phyloP scores from a whole-genome alignment of 106 monocot species.

The Platanthera guangdongensis region DNA sequence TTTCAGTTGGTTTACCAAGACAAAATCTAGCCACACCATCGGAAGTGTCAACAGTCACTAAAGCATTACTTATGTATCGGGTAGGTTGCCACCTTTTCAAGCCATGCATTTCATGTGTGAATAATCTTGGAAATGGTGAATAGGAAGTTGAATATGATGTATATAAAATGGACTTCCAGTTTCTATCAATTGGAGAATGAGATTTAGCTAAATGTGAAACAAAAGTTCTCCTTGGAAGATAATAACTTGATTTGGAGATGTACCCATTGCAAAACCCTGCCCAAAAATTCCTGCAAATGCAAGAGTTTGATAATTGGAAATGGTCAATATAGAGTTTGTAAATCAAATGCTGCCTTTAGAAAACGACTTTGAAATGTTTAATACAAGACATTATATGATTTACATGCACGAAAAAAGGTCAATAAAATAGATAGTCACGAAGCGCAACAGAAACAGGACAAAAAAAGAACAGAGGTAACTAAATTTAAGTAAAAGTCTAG shows the following conservation, averaged over 20 bases:
- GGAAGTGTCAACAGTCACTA: slow-evolving; percentile 46
- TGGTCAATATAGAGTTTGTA: no score
- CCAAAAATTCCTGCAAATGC: slow-evolving; percentile 20
- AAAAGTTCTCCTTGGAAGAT: neutral
- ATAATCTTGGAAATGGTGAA: slow-evolving; percentile 1
- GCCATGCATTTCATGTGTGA: neutral
- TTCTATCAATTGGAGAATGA: neutral
- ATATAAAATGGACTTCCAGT: slow-evolving; percentile 1
- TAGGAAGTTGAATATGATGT: slow-evolving; percentile 1
- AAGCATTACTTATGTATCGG: slow-evolving; percentile 33
- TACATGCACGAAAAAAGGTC: no score
- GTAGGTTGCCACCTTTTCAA: slow-evolving; percentile 14
- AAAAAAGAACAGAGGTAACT: no score
- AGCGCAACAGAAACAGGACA: no score
- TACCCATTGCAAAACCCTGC: slow-evolving; percentile 3
- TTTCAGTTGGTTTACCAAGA: slow-evolving; percentile 25
- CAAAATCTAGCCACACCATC: slow-evolving; percentile 48
- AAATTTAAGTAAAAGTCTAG: no score
- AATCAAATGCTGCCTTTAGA: no score
- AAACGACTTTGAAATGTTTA: no score
- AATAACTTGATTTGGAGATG: neutral
- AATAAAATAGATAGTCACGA: no score
- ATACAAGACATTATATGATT: no score
- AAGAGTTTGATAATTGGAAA: no score
- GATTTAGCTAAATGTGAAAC: slow-evolving; percentile 14